A percentile compares a stretch with the other conserved stretches of the same genome.
phyloP scores from a whole-genome alignment of 441 rosid species.

The Aquilaria agallochum region DNA sequence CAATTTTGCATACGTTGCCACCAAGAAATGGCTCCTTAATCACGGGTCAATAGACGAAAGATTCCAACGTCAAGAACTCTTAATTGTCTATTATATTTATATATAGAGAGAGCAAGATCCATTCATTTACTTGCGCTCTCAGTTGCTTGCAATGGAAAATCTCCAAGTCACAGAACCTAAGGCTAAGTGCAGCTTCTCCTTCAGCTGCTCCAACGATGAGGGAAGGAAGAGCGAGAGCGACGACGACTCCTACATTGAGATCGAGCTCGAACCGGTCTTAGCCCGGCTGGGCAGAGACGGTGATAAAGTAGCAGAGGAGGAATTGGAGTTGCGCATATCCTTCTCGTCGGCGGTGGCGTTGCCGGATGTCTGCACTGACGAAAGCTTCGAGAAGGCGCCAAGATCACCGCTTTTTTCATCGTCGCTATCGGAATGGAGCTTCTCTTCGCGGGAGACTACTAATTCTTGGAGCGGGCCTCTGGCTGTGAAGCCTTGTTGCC shows the following conservation, averaged over 20 bases:
- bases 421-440: slow-evolving; percentile 8
- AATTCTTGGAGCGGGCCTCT: neutral
- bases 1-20: too few relatives aligned
- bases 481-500: neutral
- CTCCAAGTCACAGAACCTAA: slow-evolving; percentile 14
- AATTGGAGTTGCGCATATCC: slow-evolving; percentile 22
- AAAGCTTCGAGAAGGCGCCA: neutral
- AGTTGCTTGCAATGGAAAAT: too few relatives aligned
- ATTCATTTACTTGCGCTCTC: too few relatives aligned
- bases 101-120: too few relatives aligned
- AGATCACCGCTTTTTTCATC: neutral
- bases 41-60: too few relatives aligned
- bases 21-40: too few relatives aligned
- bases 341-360: slow-evolving; percentile 17
- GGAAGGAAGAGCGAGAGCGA: slow-evolving; percentile 3
- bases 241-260: slow-evolving; percentile 27
- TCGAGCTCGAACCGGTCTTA: slow-evolving; percentile 12
- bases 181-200: slow-evolving; percentile 29
- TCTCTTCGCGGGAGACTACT: slow-evolving; percentile 10
- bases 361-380: neutral
- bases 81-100: too few relatives aligned
- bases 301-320: neutral
- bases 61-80: too few relatives aligned
- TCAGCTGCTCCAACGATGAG: slow-evolving; percentile 13
- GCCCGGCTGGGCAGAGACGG: neutral